Conservation (phyloP, 495 filamentous ascomycete genomes). For the Letharia lupina region DNA sequence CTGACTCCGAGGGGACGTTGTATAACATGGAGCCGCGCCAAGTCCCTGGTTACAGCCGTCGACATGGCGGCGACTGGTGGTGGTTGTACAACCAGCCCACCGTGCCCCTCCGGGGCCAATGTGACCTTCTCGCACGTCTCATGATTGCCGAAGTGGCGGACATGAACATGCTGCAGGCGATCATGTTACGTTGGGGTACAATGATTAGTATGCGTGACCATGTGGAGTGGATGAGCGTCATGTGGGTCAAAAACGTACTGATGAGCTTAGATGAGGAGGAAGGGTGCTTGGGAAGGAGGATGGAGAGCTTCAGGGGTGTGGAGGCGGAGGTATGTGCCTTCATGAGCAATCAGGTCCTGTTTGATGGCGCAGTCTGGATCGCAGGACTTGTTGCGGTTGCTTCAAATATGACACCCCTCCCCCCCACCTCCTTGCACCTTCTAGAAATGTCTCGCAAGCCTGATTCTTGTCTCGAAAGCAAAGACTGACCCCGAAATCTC, state of each 20-base stretch:
- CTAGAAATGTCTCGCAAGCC: neutral
- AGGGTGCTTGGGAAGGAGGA: neutral
- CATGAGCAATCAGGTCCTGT: neutral
- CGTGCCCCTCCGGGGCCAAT: neutral
- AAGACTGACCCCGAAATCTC: neutral
- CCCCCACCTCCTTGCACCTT: too few species aligned
- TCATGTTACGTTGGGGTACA: neutral
- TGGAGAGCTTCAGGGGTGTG: neutral
- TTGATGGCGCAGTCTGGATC: neutral
- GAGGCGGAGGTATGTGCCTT: neutral
- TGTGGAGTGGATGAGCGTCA: neutral
- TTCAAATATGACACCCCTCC: too few species aligned
- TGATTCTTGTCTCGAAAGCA: neutral
- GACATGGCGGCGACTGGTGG: neutral
- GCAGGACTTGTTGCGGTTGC: neutral
- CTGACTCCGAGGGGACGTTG: neutral
- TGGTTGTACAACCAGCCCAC: neutral
- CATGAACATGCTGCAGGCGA: neutral
- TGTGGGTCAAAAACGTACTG: neutral
- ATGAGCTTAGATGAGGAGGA: neutral
- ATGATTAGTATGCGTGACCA: neutral
- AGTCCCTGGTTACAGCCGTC: neutral
- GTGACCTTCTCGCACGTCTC: neutral
- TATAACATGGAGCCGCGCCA: constrained; percentile 1
- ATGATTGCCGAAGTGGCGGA: constrained; percentile 3